These are phyloP conservation scores for Plasmodium vinckei DNA, from an alignment of 169 alveolate genomes.

Conservation along the genomic window DNA sequence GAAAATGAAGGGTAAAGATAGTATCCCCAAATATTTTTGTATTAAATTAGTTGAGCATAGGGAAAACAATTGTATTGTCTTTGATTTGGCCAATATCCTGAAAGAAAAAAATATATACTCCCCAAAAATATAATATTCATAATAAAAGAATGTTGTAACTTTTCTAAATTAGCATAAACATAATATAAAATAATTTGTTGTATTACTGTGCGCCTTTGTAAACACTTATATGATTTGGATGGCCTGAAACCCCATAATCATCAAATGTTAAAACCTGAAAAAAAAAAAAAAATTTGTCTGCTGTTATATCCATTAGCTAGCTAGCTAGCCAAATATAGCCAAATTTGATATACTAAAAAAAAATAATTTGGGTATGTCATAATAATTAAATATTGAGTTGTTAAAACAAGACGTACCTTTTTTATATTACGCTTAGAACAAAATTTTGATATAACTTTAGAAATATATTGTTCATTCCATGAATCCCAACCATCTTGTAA, in stretches of 20 bases:
- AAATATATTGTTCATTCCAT: conserved; percentile 42
- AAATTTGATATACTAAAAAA: too few species aligned
- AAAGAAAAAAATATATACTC: background rate
- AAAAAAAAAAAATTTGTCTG: background rate
- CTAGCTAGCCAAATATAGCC: too few species aligned
- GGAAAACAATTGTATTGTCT: conserved; percentile 23
- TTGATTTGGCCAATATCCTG: conserved; percentile 31
- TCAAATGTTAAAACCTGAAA: conserved; percentile 82
- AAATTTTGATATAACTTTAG: conserved; percentile 19
- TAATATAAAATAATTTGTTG: too few species aligned
- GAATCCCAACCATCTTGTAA: conserved; percentile 34
- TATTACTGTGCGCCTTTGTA: conserved; percentile 72
- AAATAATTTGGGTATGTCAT: background rate
- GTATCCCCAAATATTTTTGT: conserved; percentile 36
- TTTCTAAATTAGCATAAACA: too few species aligned
- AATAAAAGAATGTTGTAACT: background rate
- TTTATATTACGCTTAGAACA: conserved; percentile 26
- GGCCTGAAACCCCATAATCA: conserved; percentile 82
- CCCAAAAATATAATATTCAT: background rate
- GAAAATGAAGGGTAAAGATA: conserved; percentile 37
- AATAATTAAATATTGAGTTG: background rate
- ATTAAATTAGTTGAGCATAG: conserved; percentile 35
- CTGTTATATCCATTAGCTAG: too few species aligned
- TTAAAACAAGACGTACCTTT: conserved; percentile 4
- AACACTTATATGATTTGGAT: conserved; percentile 82